These are phyloP conservation scores for Melampsora larici-populina DNA, from an alignment of 1,284 basidiomycete species.

Conservation along the genomic window DNA sequence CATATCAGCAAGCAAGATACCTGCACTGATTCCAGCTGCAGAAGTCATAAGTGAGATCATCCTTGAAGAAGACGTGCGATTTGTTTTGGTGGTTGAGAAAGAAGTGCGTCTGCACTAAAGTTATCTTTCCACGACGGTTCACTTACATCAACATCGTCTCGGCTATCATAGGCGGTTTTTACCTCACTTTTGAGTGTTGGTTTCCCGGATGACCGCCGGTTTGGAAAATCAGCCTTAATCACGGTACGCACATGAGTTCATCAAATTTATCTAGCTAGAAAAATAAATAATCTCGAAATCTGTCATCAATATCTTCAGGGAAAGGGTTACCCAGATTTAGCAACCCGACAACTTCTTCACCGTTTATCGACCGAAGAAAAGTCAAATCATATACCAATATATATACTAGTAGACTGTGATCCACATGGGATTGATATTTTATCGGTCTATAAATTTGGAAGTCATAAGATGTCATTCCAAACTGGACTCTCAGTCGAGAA, in stretches of 20 bases:
- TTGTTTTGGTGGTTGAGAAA: conserved; percentile 85
- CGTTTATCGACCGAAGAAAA: conserved; percentile 61
- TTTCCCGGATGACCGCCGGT: conserved; percentile 16
- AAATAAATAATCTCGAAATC: background rate
- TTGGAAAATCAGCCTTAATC: conserved; percentile 32
- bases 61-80: conserved; percentile 66
- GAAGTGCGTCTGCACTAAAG: conserved; percentile 61
- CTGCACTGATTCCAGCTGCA: conserved; percentile 15
- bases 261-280: background rate
- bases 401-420: conserved; percentile 81
- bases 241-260: background rate
- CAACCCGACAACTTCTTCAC: conserved; percentile 75
- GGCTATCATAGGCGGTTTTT: conserved; percentile 21
- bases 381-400: conserved; percentile 67
- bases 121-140: background rate
- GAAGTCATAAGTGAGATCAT: conserved; percentile 2
- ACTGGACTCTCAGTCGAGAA: conserved; percentile 12
- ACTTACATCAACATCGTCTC: background rate
- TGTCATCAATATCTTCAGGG: conserved; percentile 60
- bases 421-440: conserved; percentile 84
- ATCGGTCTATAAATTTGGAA: conserved; percentile 66
- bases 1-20: conserved; percentile 52
- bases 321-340: conserved; percentile 87
- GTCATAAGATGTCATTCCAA: conserved; percentile 45
- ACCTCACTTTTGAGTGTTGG: conserved; percentile 18